These are phyloP conservation scores for Papiliotrema flavescens DNA, from an alignment of 1,284 basidiomycete genomes.

Conservation along the genomic window DNA sequence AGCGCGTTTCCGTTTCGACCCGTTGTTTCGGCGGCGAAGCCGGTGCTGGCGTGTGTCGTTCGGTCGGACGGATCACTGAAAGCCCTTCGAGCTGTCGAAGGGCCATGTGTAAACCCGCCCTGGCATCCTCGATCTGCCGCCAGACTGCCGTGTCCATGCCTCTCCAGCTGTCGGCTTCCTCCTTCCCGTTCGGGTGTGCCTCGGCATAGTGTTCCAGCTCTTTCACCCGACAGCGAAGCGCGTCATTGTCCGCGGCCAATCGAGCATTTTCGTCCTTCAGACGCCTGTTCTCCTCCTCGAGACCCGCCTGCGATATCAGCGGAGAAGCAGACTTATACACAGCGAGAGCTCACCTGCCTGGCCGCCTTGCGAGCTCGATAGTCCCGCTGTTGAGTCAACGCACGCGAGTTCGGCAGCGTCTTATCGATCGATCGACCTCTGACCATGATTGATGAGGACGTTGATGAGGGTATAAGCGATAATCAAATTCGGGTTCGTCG, in stretches of 20 bases:
- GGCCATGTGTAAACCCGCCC: not conserved
- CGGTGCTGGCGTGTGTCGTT: too few relatives aligned
- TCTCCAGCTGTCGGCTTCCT: too few relatives aligned
- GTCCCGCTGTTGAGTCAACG: conserved; percentile 1
- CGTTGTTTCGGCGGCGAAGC: too few relatives aligned
- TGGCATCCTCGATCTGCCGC: not conserved
- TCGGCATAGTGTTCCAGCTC: too few relatives aligned
- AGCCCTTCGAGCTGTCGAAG: not conserved
- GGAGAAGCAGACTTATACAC: not conserved
- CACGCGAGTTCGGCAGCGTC: not conserved
- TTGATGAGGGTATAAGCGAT: not conserved
- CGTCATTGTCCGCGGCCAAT: not conserved
- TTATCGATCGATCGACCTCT: conserved; percentile 1
- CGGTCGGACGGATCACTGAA: too few relatives aligned
- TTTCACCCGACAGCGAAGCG: not conserved
- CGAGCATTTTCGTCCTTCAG: not conserved
- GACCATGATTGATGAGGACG: not conserved
- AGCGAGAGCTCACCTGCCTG: conserved; percentile 59
- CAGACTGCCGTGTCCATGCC: not conserved
- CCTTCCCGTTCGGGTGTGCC: too few relatives aligned
- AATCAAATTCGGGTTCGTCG: not conserved
- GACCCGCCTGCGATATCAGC: not conserved
- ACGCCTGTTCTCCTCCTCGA: not conserved
- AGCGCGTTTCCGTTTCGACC: too few relatives aligned
- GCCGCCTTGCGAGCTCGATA: conserved; percentile 16